phyloP scores from a whole-genome alignment of 75 land plant species.

The Pinus taeda region DNA sequence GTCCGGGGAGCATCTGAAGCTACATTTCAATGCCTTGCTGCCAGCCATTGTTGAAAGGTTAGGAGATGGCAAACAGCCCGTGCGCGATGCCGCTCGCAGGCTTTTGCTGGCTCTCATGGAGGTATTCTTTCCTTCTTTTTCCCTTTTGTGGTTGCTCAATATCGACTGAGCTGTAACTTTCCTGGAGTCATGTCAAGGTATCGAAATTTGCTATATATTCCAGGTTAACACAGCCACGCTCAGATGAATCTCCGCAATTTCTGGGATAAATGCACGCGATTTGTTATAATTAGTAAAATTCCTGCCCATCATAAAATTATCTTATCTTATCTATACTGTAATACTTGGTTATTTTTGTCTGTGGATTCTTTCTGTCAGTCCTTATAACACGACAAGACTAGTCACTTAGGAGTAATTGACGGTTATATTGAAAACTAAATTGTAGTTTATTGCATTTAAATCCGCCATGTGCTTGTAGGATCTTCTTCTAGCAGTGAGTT shows the following conservation, averaged over 20 bases:
- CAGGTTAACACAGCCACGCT: too few species aligned
- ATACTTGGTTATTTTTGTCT: too few species aligned
- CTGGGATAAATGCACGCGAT: too few species aligned
- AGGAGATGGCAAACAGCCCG: slow-evolving; percentile 97
- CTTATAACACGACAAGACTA: too few species aligned
- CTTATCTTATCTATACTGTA: too few species aligned
- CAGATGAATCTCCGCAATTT: too few species aligned
- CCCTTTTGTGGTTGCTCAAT: background rate
- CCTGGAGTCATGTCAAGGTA: too few species aligned
- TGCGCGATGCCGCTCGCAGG: slow-evolving; percentile 88
- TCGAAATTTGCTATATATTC: too few species aligned
- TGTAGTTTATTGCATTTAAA: background rate
- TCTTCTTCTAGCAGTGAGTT: background rate
- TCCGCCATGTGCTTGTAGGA: background rate
- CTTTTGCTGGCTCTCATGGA: slow-evolving; percentile 96
- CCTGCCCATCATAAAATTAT: too few species aligned
- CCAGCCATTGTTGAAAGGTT: slow-evolving; percentile 92
- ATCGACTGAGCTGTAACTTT: too few species aligned
- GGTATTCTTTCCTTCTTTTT: slow-evolving; percentile 31
- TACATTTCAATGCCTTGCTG: slow-evolving; percentile 86
- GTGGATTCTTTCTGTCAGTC: too few species aligned
- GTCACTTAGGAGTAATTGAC: background rate
- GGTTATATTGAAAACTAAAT: background rate
- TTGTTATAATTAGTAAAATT: too few species aligned
- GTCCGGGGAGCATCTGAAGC: slow-evolving; percentile 84